Conservation (phyloP, 1,284 basidiomycete genomes). For the Takashimella koratensis region DNA sequence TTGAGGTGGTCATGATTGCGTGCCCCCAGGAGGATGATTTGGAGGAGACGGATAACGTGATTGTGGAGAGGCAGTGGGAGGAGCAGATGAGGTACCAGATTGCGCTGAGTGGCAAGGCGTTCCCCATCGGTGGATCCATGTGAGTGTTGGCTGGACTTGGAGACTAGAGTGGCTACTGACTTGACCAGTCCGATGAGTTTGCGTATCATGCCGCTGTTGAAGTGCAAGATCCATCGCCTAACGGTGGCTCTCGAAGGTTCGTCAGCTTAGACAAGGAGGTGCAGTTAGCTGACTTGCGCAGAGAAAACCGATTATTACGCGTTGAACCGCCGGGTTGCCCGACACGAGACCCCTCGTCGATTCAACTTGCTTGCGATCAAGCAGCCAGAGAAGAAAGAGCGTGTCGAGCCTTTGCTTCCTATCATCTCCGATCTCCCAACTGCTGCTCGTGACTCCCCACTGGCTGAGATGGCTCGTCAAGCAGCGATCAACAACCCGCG, state of each 20-base stretch:
- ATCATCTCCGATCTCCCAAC: conserved; percentile 52
- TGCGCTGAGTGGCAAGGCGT: conserved; percentile 71
- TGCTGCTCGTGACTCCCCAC: conserved; percentile 49
- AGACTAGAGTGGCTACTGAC: too few relatives aligned
- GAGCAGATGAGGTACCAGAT: conserved; percentile 75
- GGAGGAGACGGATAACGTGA: conserved; percentile 75
- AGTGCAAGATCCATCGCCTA: conserved; percentile 77
- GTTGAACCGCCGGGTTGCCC: conserved; percentile 64
- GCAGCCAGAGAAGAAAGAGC: conserved; percentile 51
- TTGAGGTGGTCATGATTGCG: conserved; percentile 74
- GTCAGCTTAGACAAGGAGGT: conserved; percentile 26
- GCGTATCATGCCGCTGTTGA: conserved; percentile 76
- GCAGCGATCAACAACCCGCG: conserved; percentile 42
- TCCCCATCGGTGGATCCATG: conserved; percentile 76
- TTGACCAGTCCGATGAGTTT: conserved; percentile 62
- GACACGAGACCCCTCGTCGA: conserved; percentile 67
- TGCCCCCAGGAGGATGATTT: conserved; percentile 71
- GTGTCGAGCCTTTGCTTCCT: conserved; percentile 53
- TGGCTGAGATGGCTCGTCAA: conserved; percentile 45
- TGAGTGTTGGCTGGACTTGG: conserved; percentile 26
- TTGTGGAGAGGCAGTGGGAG: conserved; percentile 90
- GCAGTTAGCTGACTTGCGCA: conserved; percentile 35
- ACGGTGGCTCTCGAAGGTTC: conserved; percentile 77
- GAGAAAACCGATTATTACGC: conserved; percentile 78
- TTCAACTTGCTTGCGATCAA: conserved; percentile 68